A percentile compares a stretch with the other conserved stretches of the same genome.
phyloP scores from a whole-genome alignment of 78 protist species.

The Chrysochromulina parva region DNA sequence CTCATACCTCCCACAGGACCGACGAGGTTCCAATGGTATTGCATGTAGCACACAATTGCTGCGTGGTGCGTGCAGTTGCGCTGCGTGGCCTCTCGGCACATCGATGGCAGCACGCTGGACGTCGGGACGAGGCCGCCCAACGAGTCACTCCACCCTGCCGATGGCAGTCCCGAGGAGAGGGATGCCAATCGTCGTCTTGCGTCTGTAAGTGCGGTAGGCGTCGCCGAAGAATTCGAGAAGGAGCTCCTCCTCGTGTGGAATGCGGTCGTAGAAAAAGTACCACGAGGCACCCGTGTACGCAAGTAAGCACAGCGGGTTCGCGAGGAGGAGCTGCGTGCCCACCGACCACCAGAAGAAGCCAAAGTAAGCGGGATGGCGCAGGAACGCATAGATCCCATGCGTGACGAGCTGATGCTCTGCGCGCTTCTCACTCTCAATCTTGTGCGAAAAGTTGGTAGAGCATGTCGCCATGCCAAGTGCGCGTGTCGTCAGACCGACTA shows the following conservation, averaged over 20 bases:
- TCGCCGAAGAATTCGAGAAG: constrained; percentile 66
- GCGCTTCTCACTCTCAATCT: constrained; percentile 31
- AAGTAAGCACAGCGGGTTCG: constrained; percentile 74
- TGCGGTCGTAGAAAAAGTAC: constrained; percentile 73
- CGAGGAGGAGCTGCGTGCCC: constrained; percentile 76
- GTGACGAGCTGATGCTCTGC: background rate
- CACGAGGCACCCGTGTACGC: constrained; percentile 63
- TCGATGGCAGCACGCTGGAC: too few species aligned
- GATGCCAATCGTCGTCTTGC: constrained; percentile 54
- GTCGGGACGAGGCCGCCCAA: too few species aligned
- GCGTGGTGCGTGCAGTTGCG: too few species aligned
- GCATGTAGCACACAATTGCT: too few species aligned
- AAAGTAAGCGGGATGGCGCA: constrained; percentile 86
- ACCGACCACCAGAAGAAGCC: constrained; percentile 85
- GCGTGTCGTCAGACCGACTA: constrained; percentile 65
- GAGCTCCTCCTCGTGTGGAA: constrained; percentile 72
- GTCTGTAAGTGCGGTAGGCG: constrained; percentile 49
- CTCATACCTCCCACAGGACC: too few species aligned
- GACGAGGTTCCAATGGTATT: too few species aligned
- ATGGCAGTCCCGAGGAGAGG: constrained; percentile 52
- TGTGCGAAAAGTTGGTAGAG: constrained; percentile 72
- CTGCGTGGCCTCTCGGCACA: too few species aligned
- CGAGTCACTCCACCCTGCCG: too few species aligned
- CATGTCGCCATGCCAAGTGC: constrained; percentile 76
- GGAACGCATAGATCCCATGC: background rate